Evolutionary conservation across 2,329 filamentous ascomycete genomes (phyloP).

Genomic region (Westerdykella sp.): DNA sequence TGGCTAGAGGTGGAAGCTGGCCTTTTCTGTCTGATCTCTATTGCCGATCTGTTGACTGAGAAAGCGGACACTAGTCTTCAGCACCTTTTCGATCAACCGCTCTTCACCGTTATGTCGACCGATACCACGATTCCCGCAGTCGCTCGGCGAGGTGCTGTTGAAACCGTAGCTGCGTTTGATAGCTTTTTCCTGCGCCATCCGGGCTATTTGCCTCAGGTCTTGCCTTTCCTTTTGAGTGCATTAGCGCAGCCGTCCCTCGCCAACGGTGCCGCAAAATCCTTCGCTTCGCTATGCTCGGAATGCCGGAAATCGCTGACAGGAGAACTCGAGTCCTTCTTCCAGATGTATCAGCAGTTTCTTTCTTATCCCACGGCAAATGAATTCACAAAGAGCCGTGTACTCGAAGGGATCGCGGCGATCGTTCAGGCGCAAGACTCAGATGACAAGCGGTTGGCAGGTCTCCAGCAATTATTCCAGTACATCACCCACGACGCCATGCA

Average conservation of each 20-base stretch:
- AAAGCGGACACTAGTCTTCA: constrained; percentile 54
- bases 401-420: constrained; percentile 68
- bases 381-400: constrained; percentile 64
- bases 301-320: constrained; percentile 63
- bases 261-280: constrained; percentile 66
- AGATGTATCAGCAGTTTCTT: constrained; percentile 64
- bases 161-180: constrained; percentile 65
- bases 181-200: constrained; percentile 69
- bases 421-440: constrained; percentile 64
- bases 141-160: constrained; percentile 62
- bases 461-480: constrained; percentile 55
- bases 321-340: constrained; percentile 62
- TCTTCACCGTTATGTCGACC: constrained; percentile 46
- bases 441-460: constrained; percentile 47
- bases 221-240: constrained; percentile 69
- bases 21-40: constrained; percentile 57
- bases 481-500: constrained; percentile 55
- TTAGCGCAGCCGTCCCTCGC: constrained; percentile 58
- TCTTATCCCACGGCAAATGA: constrained; percentile 56
- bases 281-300: constrained; percentile 66
- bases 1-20: constrained; percentile 50
- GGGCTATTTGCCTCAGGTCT: constrained; percentile 59
- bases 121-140: constrained; percentile 52
- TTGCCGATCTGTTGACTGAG: constrained; percentile 61
- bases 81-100: constrained; percentile 58